Base-by-base conservation (phyloP, 495 filamentous ascomycete species). In the Tuber indicum region DNA sequence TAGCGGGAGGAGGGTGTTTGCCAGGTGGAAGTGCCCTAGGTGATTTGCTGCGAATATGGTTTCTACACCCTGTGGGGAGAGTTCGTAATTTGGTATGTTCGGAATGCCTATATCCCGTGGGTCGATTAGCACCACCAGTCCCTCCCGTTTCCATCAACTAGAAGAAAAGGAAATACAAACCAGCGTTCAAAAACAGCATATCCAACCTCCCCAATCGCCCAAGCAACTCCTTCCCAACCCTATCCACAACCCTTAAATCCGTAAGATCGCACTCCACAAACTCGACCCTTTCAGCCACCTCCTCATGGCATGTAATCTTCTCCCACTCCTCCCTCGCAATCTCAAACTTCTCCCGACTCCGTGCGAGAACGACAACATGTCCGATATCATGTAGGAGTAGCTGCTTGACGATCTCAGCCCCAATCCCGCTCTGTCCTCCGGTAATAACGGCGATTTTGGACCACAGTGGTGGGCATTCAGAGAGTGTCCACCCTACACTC, bases 401-500 rank as follows among this genome's bases (percentile, higher is more conserved):
- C 46, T 87, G 85, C 16, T 83, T 77, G 0, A 82, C 82, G 44
- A 86, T 86, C 75, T 87, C 86, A 75, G 74, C 79, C 26, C 86
- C 86, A 44, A 87, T 86, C 8, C 86, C 86, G 46, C 81, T 81
- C 70, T 84, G 82, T 4, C 86, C 86, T 36, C 86, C 86, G 14
- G 86, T 87, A 21, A 87, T 82, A n/a, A 87, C 79, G 8, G 85
- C 84, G 39, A 85, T 79, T 74, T 85, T 84, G 19, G 77, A 79
- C 16, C 82, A 79, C n/a, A 87, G 77, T 4, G 76, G 72, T 0
- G 86, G 85, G 26, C 78, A 79, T 32, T 45, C 32, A 58, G 52
- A 43, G 58, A 80, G 52, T 19, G 21, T 62, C 73, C 74, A 80
- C 46, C 76, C 73, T 17, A 72, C 73, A 5, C 70, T 74, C 42